phyloP scores from a whole-genome alignment of 2,329 filamentous ascomycete species.

The Trichocomaceae sp. region DNA sequence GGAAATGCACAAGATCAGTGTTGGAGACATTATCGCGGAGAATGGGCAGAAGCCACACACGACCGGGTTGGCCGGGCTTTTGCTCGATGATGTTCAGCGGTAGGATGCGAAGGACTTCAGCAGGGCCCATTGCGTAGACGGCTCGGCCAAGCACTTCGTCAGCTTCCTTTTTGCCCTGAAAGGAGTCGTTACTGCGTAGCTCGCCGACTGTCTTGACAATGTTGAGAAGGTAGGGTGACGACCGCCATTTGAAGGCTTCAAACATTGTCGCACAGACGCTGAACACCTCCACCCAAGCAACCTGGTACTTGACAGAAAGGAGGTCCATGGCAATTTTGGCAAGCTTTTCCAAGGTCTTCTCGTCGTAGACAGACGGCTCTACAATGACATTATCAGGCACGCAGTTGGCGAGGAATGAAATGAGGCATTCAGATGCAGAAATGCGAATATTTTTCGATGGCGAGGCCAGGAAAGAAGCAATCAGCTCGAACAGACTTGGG shows the following conservation, averaged over 20 bases:
- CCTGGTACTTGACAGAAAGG: slow-evolving; percentile 84
- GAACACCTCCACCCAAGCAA: slow-evolving; percentile 92
- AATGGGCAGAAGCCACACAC: slow-evolving; percentile 91
- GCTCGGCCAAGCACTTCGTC: slow-evolving; percentile 85
- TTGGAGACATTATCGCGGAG: slow-evolving; percentile 86
- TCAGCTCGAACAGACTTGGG: slow-evolving; percentile 73
- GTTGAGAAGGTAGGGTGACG: slow-evolving; percentile 68
- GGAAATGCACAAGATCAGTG: slow-evolving; percentile 79
- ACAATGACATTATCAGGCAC: slow-evolving; percentile 75
- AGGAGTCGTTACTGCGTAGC: slow-evolving; percentile 78
- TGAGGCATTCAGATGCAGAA: slow-evolving; percentile 88
- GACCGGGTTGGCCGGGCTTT: slow-evolving; percentile 67
- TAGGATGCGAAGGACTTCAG: slow-evolving; percentile 71
- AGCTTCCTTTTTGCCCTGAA: slow-evolving; percentile 89
- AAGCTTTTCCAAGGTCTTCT: slow-evolving; percentile 79
- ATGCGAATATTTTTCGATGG: slow-evolving; percentile 88
- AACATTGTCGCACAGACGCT: slow-evolving; percentile 82
- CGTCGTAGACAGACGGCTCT: slow-evolving; percentile 85
- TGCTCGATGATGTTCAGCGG: slow-evolving; percentile 80
- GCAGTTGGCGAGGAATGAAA: slow-evolving; percentile 88
- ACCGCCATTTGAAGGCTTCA: slow-evolving; percentile 71
- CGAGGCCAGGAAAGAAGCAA: slow-evolving; percentile 75
- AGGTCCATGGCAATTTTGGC: slow-evolving; percentile 64
- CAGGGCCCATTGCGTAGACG: slow-evolving; percentile 82
- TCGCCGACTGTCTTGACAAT: slow-evolving; percentile 77